Evolutionary conservation across 805 yeast species (phyloP), one percentile per base, ranked within the genome.

Genomic region (Saccharomycopsis sp.): DNA sequence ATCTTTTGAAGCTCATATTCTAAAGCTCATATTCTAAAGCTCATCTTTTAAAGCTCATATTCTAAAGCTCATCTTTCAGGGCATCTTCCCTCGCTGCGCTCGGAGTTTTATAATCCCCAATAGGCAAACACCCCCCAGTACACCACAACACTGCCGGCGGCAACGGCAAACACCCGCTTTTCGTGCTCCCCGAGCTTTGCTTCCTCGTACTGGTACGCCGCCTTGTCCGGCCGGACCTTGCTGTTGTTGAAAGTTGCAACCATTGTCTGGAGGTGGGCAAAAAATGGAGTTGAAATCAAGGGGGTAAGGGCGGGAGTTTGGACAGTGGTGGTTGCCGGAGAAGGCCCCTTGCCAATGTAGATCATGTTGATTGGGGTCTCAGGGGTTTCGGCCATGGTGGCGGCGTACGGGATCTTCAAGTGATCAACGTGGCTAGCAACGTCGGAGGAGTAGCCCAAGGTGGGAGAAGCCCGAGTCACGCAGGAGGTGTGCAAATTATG

Each of bases 161-260:
- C 36, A 10, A 22, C 27, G 5, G 21, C 12, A 23, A 45, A 45
- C 13, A 45, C 23, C 18, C 27, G 27, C 27, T 30, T 35, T 23
- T 45, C 48, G 21, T 39, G 22, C 3, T 31, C 39, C 9, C 36
- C n/a, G n/a, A 44, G 26, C 25, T 44, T 30, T 19, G 23, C 34
- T 12, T 38, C 42, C 22, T 36, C 29, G 21, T 25, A 34, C 34
- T 41, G 33, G 8, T 32, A 37, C 17, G 26, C 26, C 12, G 19
- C 13, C 5, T 23, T 30, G 9, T 38, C 34, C 12, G 30, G 29
- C 17, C 13, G 12, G n/a, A 34, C 8, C 13, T 19, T 21, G n/a
- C 34, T 30, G 19, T 13, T 30, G 2, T 2, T 16, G 19, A 30
- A 30, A 9, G 9, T 13, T 9, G 15, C 18, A 10, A 10, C 18